A percentile compares a stretch with the other conserved stretches of the same genome.
Conservation (phyloP, 805 yeast species). For the Yamadazyma nakazawae region DNA sequence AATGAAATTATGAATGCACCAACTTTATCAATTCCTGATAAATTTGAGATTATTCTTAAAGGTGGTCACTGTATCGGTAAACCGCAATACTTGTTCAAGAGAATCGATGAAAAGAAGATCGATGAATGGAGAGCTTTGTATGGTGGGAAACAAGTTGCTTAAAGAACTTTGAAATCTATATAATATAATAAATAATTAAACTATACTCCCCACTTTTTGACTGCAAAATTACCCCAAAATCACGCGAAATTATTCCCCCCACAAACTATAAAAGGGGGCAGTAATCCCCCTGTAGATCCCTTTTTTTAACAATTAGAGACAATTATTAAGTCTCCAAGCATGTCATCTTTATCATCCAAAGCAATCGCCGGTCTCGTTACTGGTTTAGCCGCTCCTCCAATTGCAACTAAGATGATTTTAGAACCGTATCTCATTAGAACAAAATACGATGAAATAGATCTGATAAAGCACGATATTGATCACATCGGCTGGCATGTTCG, state of each 20-base stretch:
- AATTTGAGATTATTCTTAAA: constrained; percentile 62
- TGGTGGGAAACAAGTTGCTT: constrained; percentile 66
- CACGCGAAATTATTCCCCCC: constrained; percentile 1
- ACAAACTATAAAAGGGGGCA: constrained; percentile 8
- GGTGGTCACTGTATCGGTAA: constrained; percentile 86
- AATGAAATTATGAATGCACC: constrained; percentile 82
- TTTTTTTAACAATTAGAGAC: too few relatives aligned
- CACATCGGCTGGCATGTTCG: constrained; percentile 35
- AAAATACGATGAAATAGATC: constrained; percentile 27
- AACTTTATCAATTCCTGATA: constrained; percentile 69
- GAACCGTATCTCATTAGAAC: constrained; percentile 24
- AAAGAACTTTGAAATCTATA: neutral
- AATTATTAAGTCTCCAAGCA: neutral
- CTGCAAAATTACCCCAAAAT: constrained; percentile 3
- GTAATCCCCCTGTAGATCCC: neutral
- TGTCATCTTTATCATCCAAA: constrained; percentile 9
- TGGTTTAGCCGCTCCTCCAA: constrained; percentile 30
- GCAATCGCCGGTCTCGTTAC: constrained; percentile 22
- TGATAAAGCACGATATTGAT: constrained; percentile 29
- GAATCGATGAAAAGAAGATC: constrained; percentile 87
- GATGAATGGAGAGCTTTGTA: constrained; percentile 82
- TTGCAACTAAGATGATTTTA: constrained; percentile 25
- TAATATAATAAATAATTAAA: neutral
- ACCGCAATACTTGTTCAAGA: constrained; percentile 85
- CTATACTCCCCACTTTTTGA: neutral